Evolutionary conservation across 2,329 filamentous ascomycete species (phyloP), one percentile per base, ranked within the genome.

Genomic region (Sporothrix dimorphospora): DNA sequence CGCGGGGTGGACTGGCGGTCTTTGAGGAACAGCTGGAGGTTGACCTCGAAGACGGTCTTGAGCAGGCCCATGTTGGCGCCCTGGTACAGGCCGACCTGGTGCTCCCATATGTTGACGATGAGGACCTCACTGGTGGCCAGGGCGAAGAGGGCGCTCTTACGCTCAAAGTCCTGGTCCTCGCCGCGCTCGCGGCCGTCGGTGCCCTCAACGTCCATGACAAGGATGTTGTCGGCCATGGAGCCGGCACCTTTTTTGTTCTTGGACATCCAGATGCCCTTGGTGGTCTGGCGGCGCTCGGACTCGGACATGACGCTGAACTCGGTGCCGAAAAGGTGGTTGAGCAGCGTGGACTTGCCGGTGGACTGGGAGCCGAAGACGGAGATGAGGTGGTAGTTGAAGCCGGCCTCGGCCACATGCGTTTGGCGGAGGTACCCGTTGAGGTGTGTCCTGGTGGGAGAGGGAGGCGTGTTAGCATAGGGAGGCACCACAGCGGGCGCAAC

Each of bases 261-360:
- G 75, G 94, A 97, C 91, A 99, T 92, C 96, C 96, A 99, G 80
- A 99, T 99, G 79, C 96, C 96, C 85, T 98, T 99, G 59, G 96
- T 99, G 0, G 96, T 99, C 86, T 99, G 96, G 74, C 94, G 91
- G 75, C 96, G 90, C 81, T 98, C 94, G 74, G 90, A 87, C 86
- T 99, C 96, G 77, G 94, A 93, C 96, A 99, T 99, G 80, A 99
- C 95, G 77, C 94, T 95, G 84, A 99, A 99, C 72, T 94, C 88
- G 76, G 96, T 99, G 75, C 94, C 93, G 81, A 99, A 99, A 72
- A 99, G 90, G 82, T 95, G 87, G 85, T 99, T 99, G 75, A 99
- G 90, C 61, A 99, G 88, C 6, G 96, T 99, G 61, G 96, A 98
- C 85, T 99, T 99, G 77, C 96, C 96, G 47, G 96, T 99, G 27